Evolutionary conservation across 2,329 filamentous ascomycete species (phyloP), one percentile per base, ranked within the genome.

Genomic region (Microdochium bolleyi): DNA sequence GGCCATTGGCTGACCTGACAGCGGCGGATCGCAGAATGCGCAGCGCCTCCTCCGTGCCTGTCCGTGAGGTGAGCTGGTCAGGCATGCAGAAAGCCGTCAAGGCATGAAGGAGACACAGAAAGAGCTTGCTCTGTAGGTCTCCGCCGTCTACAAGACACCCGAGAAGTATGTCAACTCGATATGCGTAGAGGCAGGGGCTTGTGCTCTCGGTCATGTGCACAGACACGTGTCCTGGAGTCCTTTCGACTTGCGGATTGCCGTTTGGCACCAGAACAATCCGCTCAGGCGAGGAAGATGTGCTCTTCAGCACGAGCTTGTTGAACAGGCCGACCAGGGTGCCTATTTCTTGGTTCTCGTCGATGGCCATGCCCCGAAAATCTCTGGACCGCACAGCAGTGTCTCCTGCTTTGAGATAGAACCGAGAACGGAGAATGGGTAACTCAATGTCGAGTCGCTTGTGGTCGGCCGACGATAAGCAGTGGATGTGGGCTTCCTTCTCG

Each of bases 41-140:
- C 0, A 84, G 57, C 0, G 79, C 77, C 48, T 77, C 62, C 56
- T 85, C 80, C 0, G 78, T 81, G 0, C 82, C 82, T 0, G 78
- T 84, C 4, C 64, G 62, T 0, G 58, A 49, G 0, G 74, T 79
- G 0, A 83, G 65, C 0, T 63, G 64, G 56, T 84, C 80, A 0
- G 75, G 73, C 0, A 81, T 62, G 24, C 70, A 78, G 49, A 73
- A 71, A 0, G 79, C 78, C 0, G 81, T 84, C 0, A 82, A 53
- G 0, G 75, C 79, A 55, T 85, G 80, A 0, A 85, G 61, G 25
- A 77, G 76, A 9, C 67, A 67, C 0, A 81, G 64, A 19, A 74
- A 70, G 0, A 87, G 64, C 51, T 76, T 79, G 61, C 77, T 79
- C 11, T 74, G 69, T 0, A 83, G 49, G 13, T 66, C 76, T 0